Evolutionary conservation across 1,284 basidiomycete species (phyloP).

Genomic region (Ustilago vetiveriae): DNA sequence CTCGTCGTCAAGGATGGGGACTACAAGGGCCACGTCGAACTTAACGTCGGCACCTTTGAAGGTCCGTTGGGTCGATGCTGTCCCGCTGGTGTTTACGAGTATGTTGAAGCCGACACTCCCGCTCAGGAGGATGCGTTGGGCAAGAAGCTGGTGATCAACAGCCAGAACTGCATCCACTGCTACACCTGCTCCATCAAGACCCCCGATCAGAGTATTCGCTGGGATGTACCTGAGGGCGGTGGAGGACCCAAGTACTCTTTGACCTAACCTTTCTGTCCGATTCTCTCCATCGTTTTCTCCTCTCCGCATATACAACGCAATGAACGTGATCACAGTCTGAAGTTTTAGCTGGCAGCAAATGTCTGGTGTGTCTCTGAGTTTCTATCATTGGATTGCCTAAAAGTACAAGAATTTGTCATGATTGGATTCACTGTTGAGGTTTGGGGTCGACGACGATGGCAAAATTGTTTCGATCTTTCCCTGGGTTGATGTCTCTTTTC

Average conservation of each 20-base stretch:
- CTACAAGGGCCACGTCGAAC: conserved; percentile 74
- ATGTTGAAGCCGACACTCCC: conserved; percentile 75
- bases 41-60: conserved; percentile 78
- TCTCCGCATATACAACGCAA: neutral
- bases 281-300: no score
- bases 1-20: conserved; percentile 72
- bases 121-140: conserved; percentile 73
- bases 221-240: conserved; percentile 65
- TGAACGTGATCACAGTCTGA: neutral
- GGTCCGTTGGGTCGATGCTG: conserved; percentile 88
- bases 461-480: conserved; percentile 68
- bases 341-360: no score
- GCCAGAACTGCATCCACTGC: conserved; percentile 73
- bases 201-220: conserved; percentile 64
- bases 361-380: no score
- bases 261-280: conserved; percentile 31
- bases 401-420: conserved; percentile 10
- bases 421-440: conserved; percentile 3
- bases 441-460: conserved; percentile 55
- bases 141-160: conserved; percentile 94
- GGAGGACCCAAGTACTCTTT: conserved; percentile 66
- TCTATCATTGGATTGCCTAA: conserved; percentile 8
- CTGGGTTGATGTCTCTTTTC: conserved; percentile 62
- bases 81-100: conserved; percentile 97
- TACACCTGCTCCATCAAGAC: conserved; percentile 66